phyloP scores from a whole-genome alignment of 2,329 filamentous ascomycete genomes.

The Tolypocladium nubicola region DNA sequence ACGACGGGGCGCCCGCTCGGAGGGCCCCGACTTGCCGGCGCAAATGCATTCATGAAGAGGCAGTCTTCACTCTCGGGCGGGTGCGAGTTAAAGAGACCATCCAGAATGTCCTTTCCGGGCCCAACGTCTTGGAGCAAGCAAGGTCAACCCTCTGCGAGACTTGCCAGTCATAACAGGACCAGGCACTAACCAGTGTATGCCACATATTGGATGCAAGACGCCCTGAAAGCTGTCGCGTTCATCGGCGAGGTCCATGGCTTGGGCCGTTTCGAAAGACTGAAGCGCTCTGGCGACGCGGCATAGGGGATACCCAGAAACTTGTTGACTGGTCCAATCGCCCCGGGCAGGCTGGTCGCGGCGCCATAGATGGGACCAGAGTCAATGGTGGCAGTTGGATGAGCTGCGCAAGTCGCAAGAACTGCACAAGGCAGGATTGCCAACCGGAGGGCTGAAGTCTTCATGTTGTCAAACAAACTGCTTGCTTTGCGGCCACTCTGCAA shows the following conservation, averaged over 20 bases:
- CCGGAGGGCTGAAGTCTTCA: too few species aligned
- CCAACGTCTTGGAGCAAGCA: slow-evolving; percentile 10
- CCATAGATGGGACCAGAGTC: slow-evolving; percentile 10
- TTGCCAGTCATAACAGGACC: too few species aligned
- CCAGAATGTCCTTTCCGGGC: slow-evolving; percentile 8
- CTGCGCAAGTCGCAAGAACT: background rate
- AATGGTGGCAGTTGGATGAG: slow-evolving; percentile 6
- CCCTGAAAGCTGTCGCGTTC: slow-evolving; percentile 6
- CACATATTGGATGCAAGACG: slow-evolving; percentile 10
- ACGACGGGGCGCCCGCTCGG: slow-evolving; percentile 9
- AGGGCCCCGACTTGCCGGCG: slow-evolving; percentile 5
- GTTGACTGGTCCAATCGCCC: slow-evolving; percentile 6
- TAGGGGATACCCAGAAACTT: slow-evolving; percentile 13
- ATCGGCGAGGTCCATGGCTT: slow-evolving; percentile 7
- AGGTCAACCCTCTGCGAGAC: background rate
- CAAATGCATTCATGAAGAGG: slow-evolving; percentile 16
- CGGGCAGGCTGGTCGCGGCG: slow-evolving; percentile 6
- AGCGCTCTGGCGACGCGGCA: slow-evolving; percentile 8
- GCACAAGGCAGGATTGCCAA: background rate
- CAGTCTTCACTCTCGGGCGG: slow-evolving; percentile 16
- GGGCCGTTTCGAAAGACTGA: slow-evolving; percentile 5
- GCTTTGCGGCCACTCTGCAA: too few species aligned
- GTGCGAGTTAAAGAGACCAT: slow-evolving; percentile 9
- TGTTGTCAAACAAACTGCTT: too few species aligned
- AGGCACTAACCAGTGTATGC: slow-evolving; percentile 5